Evolutionary conservation across 495 filamentous ascomycete genomes (phyloP).

Genomic region (Penicillium lividum): DNA sequence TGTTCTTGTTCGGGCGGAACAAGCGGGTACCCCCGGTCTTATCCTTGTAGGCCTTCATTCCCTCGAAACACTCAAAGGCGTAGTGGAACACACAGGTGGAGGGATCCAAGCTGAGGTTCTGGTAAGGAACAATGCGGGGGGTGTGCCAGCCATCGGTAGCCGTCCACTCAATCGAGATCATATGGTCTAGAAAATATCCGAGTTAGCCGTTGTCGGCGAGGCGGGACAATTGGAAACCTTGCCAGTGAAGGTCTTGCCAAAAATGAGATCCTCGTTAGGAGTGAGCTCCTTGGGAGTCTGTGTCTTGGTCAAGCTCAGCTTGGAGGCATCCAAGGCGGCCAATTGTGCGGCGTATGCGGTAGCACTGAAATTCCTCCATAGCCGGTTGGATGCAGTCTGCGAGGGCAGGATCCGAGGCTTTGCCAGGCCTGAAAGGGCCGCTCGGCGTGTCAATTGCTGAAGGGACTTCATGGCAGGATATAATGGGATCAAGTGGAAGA

Average conservation of each 20-base stretch:
- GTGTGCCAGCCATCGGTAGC: constrained; percentile 75
- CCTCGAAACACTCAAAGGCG: constrained; percentile 95
- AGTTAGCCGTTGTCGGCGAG: constrained; percentile 20
- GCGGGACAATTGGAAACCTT: constrained; percentile 10
- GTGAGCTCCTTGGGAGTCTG: constrained; percentile 70
- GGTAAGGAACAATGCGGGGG: constrained; percentile 85
- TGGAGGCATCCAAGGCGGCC: constrained; percentile 70
- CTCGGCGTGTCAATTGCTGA: constrained; percentile 43
- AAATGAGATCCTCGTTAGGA: constrained; percentile 77
- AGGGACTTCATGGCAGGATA: constrained; percentile 39
- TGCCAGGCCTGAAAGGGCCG: constrained; percentile 31
- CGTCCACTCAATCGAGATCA: constrained; percentile 95
- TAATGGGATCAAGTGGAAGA: constrained; percentile 7
- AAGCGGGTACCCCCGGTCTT: constrained; percentile 69
- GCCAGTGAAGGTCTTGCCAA: constrained; percentile 89
- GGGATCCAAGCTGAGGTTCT: constrained; percentile 94
- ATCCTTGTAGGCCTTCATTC: constrained; percentile 98
- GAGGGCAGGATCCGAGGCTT: constrained; percentile 29
- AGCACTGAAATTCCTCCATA: constrained; percentile 60
- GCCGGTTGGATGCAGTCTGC: constrained; percentile 28
- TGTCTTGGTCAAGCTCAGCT: constrained; percentile 72
- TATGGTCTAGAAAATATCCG: constrained; percentile 69
- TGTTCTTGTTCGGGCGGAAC: constrained; percentile 96
- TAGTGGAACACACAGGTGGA: constrained; percentile 98
- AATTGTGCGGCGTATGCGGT: constrained; percentile 55